A percentile compares a stretch with the other conserved stretches of the same genome.
These are phyloP conservation scores for Amanita brunnescens DNA, from an alignment of 768 basidiomycete genomes.

Conservation along the genomic window DNA sequence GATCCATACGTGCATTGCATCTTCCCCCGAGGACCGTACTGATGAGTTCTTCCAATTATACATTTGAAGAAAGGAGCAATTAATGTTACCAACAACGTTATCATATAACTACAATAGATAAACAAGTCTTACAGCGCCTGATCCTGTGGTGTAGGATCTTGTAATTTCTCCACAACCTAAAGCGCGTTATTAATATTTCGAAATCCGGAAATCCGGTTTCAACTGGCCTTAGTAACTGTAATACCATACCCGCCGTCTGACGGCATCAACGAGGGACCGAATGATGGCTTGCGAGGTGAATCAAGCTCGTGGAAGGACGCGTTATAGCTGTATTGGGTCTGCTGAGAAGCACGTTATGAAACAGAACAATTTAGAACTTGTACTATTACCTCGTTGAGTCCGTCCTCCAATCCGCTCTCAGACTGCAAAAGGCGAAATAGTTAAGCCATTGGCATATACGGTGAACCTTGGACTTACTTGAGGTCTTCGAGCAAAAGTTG, in stretches of 20 bases:
- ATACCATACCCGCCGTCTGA: slow-evolving; percentile 28
- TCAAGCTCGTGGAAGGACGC: slow-evolving; percentile 23
- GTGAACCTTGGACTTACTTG: slow-evolving; percentile 7
- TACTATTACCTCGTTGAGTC: not conserved
- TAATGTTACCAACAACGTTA: no score
- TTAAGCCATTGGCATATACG: not conserved
- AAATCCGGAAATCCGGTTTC: not conserved
- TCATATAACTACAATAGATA: no score
- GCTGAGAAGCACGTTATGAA: not conserved
- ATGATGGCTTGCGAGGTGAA: slow-evolving; percentile 14
- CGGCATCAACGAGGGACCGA: slow-evolving; percentile 11
- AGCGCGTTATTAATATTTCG: not conserved
- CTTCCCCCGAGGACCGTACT: no score
- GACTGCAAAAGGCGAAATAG: not conserved
- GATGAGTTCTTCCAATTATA: no score
- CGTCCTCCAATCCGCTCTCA: not conserved
- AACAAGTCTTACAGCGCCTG: no score
- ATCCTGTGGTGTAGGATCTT: slow-evolving; percentile 17
- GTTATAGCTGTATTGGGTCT: slow-evolving; percentile 13
- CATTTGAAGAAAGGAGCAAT: no score
- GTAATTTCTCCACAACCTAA: slow-evolving; percentile 28
- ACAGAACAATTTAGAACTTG: not conserved
- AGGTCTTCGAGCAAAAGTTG: slow-evolving; percentile 6
- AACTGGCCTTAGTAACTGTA: slow-evolving; percentile 28
- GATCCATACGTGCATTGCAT: no score